Evolutionary conservation across 768 basidiomycete species (phyloP).

Genomic region (Infundibulicybe gibba): DNA sequence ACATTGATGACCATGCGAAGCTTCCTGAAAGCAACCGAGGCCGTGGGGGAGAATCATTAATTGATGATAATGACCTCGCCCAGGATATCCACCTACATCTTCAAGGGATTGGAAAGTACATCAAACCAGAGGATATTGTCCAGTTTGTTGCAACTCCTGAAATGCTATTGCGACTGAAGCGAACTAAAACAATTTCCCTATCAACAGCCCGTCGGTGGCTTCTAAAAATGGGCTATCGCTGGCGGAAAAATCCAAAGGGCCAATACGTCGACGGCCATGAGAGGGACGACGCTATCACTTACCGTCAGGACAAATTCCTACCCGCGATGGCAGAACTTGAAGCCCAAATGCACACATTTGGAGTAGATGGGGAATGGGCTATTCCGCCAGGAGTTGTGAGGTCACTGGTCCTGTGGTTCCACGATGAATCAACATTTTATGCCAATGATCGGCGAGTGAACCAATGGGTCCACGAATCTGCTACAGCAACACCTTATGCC

Average conservation of each 20-base stretch:
- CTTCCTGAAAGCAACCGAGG: neutral
- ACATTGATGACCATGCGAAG: neutral
- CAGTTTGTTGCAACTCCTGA: slow-evolving; percentile 9
- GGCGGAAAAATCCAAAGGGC: slow-evolving; percentile 12
- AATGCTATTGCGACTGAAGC: slow-evolving; percentile 4
- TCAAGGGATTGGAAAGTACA: slow-evolving; percentile 15
- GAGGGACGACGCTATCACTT: slow-evolving; percentile 20
- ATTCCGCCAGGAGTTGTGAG: neutral
- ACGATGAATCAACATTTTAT: slow-evolving; percentile 30
- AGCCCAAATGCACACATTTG: slow-evolving; percentile 1
- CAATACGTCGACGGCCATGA: slow-evolving; percentile 28
- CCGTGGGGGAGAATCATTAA: neutral
- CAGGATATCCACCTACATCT: slow-evolving; percentile 8
- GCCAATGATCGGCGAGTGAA: slow-evolving; percentile 22
- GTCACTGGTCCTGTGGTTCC: slow-evolving; percentile 15
- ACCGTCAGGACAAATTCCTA: slow-evolving; percentile 21
- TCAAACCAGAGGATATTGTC: slow-evolving; percentile 15
- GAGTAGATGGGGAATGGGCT: neutral
- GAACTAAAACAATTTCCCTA: slow-evolving; percentile 12
- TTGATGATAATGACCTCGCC: slow-evolving; percentile 13
- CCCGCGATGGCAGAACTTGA: slow-evolving; percentile 8
- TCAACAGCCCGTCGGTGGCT: slow-evolving; percentile 18
- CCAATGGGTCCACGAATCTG: slow-evolving; percentile 20
- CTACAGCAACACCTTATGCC: slow-evolving; percentile 13
- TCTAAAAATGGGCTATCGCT: slow-evolving; percentile 13